Evolutionary conservation across 352 stramenopile species (phyloP), one percentile per base, ranked within the genome.

Genomic region (Globisporangium paddicum): DNA sequence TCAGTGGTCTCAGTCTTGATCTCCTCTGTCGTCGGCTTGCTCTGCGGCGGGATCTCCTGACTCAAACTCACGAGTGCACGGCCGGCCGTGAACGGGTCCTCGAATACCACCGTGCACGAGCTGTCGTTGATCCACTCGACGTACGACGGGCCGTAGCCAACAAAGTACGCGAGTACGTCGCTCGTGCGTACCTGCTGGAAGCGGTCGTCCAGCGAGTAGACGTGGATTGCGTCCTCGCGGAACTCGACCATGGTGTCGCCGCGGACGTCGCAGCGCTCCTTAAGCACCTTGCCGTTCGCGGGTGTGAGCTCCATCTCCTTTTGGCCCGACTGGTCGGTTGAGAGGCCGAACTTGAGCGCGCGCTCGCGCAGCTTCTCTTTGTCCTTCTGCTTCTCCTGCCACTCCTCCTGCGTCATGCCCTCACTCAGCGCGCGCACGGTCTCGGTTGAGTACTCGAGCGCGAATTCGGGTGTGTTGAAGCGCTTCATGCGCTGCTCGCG

Each of bases 121-220:
- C 79, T 90, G 70, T 95, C 82, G 70, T 95, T 92, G 66, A 93
- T 74, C 85, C 85, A 95, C 59, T 95, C 85, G 42, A 95, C 81
- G 68, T 95, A 95, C 21, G 82, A 89, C 14, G 85, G 85, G 0
- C 82, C 81, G 55, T 90, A 95, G 7, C 81, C 85, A 0, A 69
- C 60, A 56, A 95, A 95, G 50, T 93, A 95, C 40, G 65, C 75
- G 60, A 93, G 68, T 18, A 95, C 66, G 55, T 95, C 85, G 55
- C 69, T 89, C 46, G 82, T 93, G 41, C 85, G 81, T 19, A 95
- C 83, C 53, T 86, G 75, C 57, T 90, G 85, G 49, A 93, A 93
- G 19, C 75, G 73, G 2, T 89, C 75, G 56, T 93, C 85, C 10
- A 92, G 71, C 40, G 79, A 89, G 60, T 95, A 95, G 71, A 93